A percentile compares a stretch with the other conserved stretches of the same genome.
phyloP scores from a whole-genome alignment of 2,329 filamentous ascomycete species.

The Colletotrichum phormii region DNA sequence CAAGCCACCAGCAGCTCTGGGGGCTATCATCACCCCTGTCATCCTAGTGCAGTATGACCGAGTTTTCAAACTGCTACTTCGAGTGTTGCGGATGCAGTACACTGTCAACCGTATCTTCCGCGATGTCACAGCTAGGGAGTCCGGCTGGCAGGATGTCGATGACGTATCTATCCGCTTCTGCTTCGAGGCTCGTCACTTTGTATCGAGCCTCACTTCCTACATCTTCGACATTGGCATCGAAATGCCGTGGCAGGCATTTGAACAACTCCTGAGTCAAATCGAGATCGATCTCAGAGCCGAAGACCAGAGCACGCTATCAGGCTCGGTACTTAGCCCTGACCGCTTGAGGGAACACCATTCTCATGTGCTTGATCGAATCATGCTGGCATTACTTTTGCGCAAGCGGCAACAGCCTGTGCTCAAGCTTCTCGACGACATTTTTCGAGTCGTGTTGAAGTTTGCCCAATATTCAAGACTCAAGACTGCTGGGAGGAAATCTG shows the following conservation, averaged over 20 bases:
- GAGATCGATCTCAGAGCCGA: constrained; percentile 65
- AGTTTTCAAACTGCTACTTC: constrained; percentile 84
- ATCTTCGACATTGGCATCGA: constrained; percentile 84
- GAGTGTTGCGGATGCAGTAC: constrained; percentile 82
- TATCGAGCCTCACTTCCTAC: constrained; percentile 78
- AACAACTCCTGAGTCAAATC: constrained; percentile 71
- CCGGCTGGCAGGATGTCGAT: constrained; percentile 49
- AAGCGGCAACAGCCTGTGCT: constrained; percentile 81
- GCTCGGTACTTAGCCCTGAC: constrained; percentile 70
- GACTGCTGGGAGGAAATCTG: constrained; percentile 48
- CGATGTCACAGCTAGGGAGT: constrained; percentile 59
- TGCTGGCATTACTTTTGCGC: constrained; percentile 78
- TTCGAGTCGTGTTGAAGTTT: constrained; percentile 78
- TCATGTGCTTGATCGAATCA: constrained; percentile 78
- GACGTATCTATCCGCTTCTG: constrained; percentile 69
- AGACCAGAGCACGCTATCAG: constrained; percentile 50
- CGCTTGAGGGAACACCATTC: constrained; percentile 78
- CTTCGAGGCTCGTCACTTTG: constrained; percentile 83
- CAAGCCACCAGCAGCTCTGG: constrained; percentile 77
- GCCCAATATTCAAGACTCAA: constrained; percentile 62
- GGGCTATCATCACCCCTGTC: constrained; percentile 77
- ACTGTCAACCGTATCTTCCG: constrained; percentile 75
- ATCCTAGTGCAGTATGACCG: constrained; percentile 85
- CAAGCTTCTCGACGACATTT: constrained; percentile 81
- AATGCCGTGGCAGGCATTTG: constrained; percentile 78